Conservation (phyloP, 2,329 filamentous ascomycete species). For the Triangularia verruculosa region DNA sequence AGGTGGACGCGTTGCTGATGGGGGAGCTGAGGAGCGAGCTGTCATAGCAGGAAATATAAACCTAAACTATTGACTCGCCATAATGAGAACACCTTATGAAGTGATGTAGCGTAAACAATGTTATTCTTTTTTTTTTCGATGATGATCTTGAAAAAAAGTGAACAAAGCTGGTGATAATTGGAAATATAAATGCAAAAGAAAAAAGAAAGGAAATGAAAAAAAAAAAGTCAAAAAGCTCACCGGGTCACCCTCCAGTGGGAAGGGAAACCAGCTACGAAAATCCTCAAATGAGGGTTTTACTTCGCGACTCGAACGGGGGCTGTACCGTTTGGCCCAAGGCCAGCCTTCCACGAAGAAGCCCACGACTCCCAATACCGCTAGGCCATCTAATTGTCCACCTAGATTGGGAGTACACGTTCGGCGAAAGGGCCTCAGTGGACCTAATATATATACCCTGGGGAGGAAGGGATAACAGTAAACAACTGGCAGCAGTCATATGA, state of each 20-base stretch:
- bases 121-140: neutral
- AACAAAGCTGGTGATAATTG: too few species aligned
- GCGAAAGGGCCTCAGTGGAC: neutral
- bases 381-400: neutral
- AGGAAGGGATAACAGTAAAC: neutral
- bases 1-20: slow-evolving; percentile 79
- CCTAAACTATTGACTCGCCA: too few species aligned
- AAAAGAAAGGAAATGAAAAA: neutral
- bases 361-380: neutral
- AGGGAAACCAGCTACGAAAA: too few species aligned
- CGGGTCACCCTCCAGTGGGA: neutral
- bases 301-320: neutral
- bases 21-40: slow-evolving; percentile 40
- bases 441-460: neutral
- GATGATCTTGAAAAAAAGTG: neutral
- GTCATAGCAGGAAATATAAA: neutral
- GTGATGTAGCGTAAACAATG: too few species aligned
- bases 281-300: neutral
- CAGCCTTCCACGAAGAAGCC: neutral
- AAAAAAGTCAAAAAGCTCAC: neutral
- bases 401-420: neutral
- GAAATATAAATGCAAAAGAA: too few species aligned
- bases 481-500: neutral
- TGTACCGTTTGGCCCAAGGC: neutral
- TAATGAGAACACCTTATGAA: too few species aligned